phyloP scores from a whole-genome alignment of 352 stramenopile genomes.

The Phytophthora ohioensis region DNA sequence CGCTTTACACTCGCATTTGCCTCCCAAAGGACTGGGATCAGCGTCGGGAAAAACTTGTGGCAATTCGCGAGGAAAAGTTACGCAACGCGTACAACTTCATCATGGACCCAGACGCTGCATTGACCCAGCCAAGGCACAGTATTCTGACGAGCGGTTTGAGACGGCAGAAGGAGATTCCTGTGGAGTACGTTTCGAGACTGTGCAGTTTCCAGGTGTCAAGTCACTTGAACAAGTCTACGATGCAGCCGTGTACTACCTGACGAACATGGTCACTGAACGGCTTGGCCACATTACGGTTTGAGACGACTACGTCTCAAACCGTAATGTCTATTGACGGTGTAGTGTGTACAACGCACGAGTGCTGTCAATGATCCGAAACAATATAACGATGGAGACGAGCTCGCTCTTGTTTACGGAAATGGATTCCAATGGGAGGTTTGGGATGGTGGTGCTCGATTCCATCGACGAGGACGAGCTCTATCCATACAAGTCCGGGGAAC shows the following conservation, averaged over 20 bases:
- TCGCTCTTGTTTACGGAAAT: conserved; percentile 39
- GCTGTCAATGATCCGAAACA: conserved; percentile 19
- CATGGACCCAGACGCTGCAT: conserved; percentile 21
- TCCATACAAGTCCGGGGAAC: conserved; percentile 42
- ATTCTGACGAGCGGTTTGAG: conserved; percentile 38
- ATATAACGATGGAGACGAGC: conserved; percentile 40
- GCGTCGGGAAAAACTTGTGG: conserved; percentile 18
- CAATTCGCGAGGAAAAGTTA: conserved; percentile 26
- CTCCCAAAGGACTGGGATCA: conserved; percentile 24
- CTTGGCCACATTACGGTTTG: conserved; percentile 38
- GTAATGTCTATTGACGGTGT: conserved; percentile 22
- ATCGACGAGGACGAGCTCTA: conserved; percentile 54
- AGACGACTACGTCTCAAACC: conserved; percentile 41
- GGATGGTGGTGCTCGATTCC: conserved; percentile 37
- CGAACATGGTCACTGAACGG: conserved; percentile 46
- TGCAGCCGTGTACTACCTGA: conserved; percentile 43
- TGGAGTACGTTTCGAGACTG: conserved; percentile 30
- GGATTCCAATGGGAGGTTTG: conserved; percentile 24
- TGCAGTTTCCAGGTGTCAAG: conserved; percentile 37
- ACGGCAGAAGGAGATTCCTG: conserved; percentile 37
- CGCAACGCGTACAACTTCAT: conserved; percentile 35
- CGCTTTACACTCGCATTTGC: conserved; percentile 33
- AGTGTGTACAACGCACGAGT: conserved; percentile 27
- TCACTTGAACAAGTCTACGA: conserved; percentile 46
- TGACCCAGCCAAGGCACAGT: conserved; percentile 24